These are phyloP conservation scores for Wickerhamiella galacta DNA, from an alignment of 805 yeast genomes.

Conservation along the genomic window DNA sequence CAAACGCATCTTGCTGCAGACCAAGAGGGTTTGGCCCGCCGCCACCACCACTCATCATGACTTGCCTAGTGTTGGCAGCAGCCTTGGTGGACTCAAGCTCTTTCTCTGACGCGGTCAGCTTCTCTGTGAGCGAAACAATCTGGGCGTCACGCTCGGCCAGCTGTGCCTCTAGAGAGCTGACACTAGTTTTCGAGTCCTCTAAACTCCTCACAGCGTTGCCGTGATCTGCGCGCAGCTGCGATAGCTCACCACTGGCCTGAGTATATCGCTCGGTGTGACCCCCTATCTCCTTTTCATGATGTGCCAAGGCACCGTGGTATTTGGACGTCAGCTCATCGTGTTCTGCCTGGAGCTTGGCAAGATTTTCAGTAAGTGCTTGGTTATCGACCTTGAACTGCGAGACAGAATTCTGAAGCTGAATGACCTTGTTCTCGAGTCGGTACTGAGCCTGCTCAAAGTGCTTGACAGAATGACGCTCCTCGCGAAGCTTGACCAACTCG, in stretches of 20 bases:
- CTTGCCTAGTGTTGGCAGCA: conserved; percentile 4
- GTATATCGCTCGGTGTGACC: neutral
- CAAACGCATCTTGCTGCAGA: too few species aligned
- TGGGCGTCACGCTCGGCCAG: conserved; percentile 15
- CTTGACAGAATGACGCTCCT: conserved; percentile 85
- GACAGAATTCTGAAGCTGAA: conserved; percentile 75
- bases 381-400: conserved; percentile 71
- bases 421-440: conserved; percentile 91
- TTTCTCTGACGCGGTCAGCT: conserved; percentile 15
- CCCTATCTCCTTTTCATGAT: conserved; percentile 1
- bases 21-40: conserved; percentile 20
- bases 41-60: conserved; percentile 5
- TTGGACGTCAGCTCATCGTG: conserved; percentile 6
- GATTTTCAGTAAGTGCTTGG: conserved; percentile 26
- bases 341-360: conserved; percentile 4
- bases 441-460: conserved; percentile 84
- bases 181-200: conserved; percentile 4
- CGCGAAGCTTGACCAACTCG: conserved; percentile 46
- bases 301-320: conserved; percentile 5
- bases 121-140: conserved; percentile 15
- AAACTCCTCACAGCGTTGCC: conserved; percentile 1
- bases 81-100: conserved; percentile 11
- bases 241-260: conserved; percentile 1
- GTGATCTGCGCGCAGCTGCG: neutral
- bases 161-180: conserved; percentile 6